Evolutionary conservation across 2,329 filamentous ascomycete species (phyloP).

Genomic region (Emericellopsis cladophorae): DNA sequence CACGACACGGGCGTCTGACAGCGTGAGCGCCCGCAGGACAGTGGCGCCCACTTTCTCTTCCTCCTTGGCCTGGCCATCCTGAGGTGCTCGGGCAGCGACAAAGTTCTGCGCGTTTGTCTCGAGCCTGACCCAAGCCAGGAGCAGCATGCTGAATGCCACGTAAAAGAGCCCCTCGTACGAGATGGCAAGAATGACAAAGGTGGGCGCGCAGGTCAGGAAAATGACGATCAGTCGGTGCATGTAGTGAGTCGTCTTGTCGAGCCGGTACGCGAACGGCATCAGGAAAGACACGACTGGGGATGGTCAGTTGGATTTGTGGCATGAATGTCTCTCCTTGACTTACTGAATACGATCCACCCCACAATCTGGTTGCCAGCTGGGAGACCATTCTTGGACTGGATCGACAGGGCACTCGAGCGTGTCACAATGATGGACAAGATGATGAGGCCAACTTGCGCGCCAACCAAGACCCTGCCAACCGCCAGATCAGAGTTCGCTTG

Average conservation of each 20-base stretch:
- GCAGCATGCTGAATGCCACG: slow-evolving; percentile 68
- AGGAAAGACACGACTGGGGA: slow-evolving; percentile 56
- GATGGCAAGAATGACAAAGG: slow-evolving; percentile 91
- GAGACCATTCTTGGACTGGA: slow-evolving; percentile 76
- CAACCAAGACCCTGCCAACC: slow-evolving; percentile 47
- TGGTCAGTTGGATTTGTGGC: slow-evolving; percentile 5
- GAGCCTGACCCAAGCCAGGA: slow-evolving; percentile 84
- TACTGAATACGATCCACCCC: slow-evolving; percentile 70
- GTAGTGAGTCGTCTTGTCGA: slow-evolving; percentile 77
- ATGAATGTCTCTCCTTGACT: slow-evolving; percentile 8
- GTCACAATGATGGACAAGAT: slow-evolving; percentile 77
- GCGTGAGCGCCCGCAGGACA: slow-evolving; percentile 51
- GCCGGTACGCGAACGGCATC: slow-evolving; percentile 68
- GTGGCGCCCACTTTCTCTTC: slow-evolving; percentile 4
- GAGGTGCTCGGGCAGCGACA: neutral
- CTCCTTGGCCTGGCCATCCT: neutral
- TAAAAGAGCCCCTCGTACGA: slow-evolving; percentile 97
- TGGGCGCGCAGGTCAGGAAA: slow-evolving; percentile 85
- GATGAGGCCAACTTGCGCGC: slow-evolving; percentile 67
- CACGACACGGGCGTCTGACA: slow-evolving; percentile 78
- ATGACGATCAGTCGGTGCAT: slow-evolving; percentile 79
- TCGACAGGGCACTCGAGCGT: slow-evolving; percentile 67
- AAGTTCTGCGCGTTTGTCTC: slow-evolving; percentile 54
- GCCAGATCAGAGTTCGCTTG: slow-evolving; percentile 18
- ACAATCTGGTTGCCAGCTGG: slow-evolving; percentile 79